These are phyloP conservation scores for Rehmannia glutinosa DNA, from an alignment of 257 asterid genomes.

Conservation along the genomic window DNA sequence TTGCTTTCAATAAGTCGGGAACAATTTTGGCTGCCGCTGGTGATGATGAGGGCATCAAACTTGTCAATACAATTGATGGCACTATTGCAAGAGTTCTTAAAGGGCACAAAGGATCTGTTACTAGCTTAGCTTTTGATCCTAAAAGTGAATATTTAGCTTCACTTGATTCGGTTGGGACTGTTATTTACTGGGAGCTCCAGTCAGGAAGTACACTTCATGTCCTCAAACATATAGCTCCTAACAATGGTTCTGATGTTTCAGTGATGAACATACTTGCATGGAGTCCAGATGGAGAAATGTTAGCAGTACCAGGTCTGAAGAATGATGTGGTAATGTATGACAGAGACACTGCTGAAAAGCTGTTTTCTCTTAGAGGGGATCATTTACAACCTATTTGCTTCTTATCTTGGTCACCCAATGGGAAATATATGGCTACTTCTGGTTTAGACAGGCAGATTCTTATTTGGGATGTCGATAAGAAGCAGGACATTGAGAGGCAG, in stretches of 20 bases:
- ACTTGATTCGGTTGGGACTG: conserved; percentile 81
- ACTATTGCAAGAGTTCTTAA: conserved; percentile 87
- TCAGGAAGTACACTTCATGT: conserved; percentile 74
- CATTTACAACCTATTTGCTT: conserved; percentile 76
- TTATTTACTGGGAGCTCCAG: conserved; percentile 88
- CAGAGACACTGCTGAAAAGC: conserved; percentile 94
- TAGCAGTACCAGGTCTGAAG: conserved; percentile 93
- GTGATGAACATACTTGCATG: conserved; percentile 64
- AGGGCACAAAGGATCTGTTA: conserved; percentile 87
- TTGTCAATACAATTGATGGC: conserved; percentile 89
- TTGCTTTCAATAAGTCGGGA: conserved; percentile 89
- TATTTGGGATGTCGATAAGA: conserved; percentile 92
- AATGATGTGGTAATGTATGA: conserved; percentile 94
- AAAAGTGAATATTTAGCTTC: conserved; percentile 89
- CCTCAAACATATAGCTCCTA: conserved; percentile 80
- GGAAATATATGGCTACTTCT: conserved; percentile 95
- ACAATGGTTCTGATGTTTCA: conserved; percentile 52
- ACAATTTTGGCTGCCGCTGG: conserved; percentile 95
- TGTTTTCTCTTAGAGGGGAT: conserved; percentile 84
- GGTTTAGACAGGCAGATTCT: conserved; percentile 80
- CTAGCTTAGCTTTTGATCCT: conserved; percentile 94
- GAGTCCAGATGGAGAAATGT: conserved; percentile 95
- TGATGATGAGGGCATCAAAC: conserved; percentile 93
- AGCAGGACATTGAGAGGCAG: conserved; percentile 90
- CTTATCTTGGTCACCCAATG: conserved; percentile 97